These are phyloP conservation scores for Hura crepitans DNA, from an alignment of 441 rosid species.

Conservation along the genomic window DNA sequence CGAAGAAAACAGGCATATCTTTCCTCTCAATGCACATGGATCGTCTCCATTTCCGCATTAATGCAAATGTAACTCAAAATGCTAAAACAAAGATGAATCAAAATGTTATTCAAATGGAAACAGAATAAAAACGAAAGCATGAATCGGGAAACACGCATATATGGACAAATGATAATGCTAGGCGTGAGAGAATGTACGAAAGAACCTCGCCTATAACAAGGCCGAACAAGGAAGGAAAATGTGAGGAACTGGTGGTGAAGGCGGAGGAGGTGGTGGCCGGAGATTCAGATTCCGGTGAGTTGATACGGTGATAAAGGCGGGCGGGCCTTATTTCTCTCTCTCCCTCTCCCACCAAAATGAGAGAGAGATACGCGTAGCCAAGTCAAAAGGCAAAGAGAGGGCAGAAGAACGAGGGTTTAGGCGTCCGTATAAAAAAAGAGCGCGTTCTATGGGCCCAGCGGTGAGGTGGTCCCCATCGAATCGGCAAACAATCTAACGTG, in stretches of 20 bases:
- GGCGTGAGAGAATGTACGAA: neutral
- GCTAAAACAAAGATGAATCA: slow-evolving; percentile 4
- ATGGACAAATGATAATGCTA: neutral
- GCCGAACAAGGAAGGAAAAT: neutral
- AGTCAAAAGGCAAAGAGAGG: neutral
- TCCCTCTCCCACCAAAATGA: neutral
- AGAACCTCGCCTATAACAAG: neutral
- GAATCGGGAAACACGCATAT: neutral
- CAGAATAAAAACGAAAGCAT: too few species aligned
- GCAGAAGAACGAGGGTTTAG: too few species aligned
- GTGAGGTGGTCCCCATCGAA: neutral
- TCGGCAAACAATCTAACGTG: slow-evolving; percentile 6
- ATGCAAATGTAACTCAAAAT: neutral
- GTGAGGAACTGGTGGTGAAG: neutral
- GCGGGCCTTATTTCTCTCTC: neutral
- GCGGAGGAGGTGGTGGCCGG: slow-evolving; percentile 7
- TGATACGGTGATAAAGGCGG: neutral
- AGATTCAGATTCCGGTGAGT: neutral
- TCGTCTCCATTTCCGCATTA: neutral
- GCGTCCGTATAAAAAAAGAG: neutral
- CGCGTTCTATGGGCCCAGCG: neutral
- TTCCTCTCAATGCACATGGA: slow-evolving; percentile 11
- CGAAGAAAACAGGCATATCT: neutral
- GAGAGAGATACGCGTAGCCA: slow-evolving; percentile 14
- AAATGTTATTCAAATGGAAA: neutral